A percentile compares a stretch with the other conserved stretches of the same genome.
These are phyloP conservation scores for Neotropicomus parvogracilis DNA, from an alignment of 1,284 basidiomycete species.

Conservation along the genomic window DNA sequence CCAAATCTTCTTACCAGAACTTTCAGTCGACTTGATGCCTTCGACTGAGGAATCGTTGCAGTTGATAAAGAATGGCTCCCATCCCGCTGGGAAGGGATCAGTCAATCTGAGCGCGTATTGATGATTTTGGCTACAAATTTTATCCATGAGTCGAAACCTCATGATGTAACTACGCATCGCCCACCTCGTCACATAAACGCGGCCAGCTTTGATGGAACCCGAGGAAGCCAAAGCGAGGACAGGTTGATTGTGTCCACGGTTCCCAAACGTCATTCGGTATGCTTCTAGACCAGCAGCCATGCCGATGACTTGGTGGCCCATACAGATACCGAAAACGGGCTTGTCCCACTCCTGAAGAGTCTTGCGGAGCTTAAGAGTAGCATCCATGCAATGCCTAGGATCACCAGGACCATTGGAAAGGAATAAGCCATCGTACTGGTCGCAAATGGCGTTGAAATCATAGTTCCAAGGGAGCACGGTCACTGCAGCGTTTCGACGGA, in stretches of 20 bases:
- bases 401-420: conserved; percentile 96
- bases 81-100: conserved; percentile 91
- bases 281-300: conserved; percentile 96
- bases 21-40: conserved; percentile 88
- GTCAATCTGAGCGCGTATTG: conserved; percentile 92
- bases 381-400: conserved; percentile 86
- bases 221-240: conserved; percentile 89
- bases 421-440: conserved; percentile 94
- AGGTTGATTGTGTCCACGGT: conserved; percentile 99
- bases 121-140: conserved; percentile 74
- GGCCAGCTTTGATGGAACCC: conserved; percentile 90
- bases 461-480: conserved; percentile 98
- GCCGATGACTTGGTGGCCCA: conserved; percentile 97
- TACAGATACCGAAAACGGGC: conserved; percentile 97
- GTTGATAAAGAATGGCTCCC: conserved; percentile 98
- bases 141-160: conserved; percentile 7
- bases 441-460: conserved; percentile 89
- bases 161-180: conserved; percentile 1
- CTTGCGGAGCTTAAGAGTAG: conserved; percentile 74
- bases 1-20: conserved; percentile 88
- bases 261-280: conserved; percentile 96
- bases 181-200: conserved; percentile 95
- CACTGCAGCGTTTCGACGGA: conserved; percentile 86
- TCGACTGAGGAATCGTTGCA: conserved; percentile 97
- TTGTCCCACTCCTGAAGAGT: conserved; percentile 87